phyloP scores from a whole-genome alignment of 352 stramenopile species.

The Globisporangium carolinianum region DNA sequence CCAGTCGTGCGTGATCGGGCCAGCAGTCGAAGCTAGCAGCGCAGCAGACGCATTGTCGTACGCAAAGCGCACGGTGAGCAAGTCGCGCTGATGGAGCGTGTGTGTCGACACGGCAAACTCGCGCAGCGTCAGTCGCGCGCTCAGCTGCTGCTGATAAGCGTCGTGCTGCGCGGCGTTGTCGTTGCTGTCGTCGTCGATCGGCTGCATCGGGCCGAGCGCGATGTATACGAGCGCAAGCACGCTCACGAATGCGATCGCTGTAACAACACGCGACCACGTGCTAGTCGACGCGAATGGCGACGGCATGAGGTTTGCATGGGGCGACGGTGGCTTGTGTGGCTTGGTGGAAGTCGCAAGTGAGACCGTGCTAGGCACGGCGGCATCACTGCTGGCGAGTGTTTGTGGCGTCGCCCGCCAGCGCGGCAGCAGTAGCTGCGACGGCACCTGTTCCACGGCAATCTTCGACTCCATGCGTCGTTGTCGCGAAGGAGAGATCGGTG shows the following conservation, averaged over 20 bases:
- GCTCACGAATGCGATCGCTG: conserved; percentile 9
- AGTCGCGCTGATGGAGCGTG: conserved; percentile 24
- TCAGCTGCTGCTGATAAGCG: conserved; percentile 9
- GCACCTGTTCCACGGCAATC: no score
- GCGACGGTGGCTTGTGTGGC: no score
- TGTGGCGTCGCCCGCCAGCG: no score
- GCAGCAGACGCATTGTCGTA: conserved; percentile 14
- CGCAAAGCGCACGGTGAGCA: conserved; percentile 26
- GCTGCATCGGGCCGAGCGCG: conserved; percentile 4
- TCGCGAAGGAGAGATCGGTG: no score
- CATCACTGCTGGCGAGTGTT: no score
- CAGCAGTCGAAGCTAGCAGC: background rate
- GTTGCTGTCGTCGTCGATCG: background rate
- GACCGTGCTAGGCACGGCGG: no score
- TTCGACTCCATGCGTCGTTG: no score
- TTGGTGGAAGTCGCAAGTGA: no score
- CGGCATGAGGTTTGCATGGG: background rate
- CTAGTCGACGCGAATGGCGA: conserved; percentile 1
- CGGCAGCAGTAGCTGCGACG: no score
- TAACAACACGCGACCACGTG: background rate
- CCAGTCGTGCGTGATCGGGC: conserved; percentile 4
- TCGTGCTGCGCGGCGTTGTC: conserved; percentile 1
- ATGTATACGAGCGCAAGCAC: conserved; percentile 1
- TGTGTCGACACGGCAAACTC: conserved; percentile 22
- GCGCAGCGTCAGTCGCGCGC: conserved; percentile 11